Conservation (phyloP, 768 basidiomycete species). For the Sarcomyxa edulis region DNA sequence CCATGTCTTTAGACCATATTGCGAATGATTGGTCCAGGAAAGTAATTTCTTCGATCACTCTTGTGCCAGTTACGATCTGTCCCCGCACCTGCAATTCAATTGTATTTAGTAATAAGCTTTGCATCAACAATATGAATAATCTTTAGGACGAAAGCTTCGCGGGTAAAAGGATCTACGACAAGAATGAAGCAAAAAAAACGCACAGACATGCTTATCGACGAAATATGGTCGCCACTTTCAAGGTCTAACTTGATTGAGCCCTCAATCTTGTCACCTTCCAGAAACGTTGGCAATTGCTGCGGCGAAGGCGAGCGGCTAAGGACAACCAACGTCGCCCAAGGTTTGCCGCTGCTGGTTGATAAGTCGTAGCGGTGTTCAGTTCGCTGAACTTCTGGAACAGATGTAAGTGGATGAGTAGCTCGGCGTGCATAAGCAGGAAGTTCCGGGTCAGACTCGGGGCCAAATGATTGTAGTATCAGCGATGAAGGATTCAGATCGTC, state of each 20-base stretch:
- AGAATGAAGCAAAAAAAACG: constrained; percentile 20
- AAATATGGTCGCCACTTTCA: constrained; percentile 35
- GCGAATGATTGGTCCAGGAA: constrained; percentile 27
- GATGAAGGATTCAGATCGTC: too few species aligned
- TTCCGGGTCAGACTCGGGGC: too few species aligned
- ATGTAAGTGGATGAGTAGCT: neutral
- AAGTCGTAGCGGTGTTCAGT: too few species aligned
- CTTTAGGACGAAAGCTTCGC: neutral
- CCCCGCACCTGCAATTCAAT: constrained; percentile 24
- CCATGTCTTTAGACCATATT: constrained; percentile 28
- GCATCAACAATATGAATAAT: neutral
- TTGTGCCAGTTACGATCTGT: constrained; percentile 30
- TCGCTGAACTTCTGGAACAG: neutral
- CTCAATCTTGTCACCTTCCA: constrained; percentile 26
- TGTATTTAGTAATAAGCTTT: neutral
- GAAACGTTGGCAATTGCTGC: constrained; percentile 25
- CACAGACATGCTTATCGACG: constrained; percentile 44
- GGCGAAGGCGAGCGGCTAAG: too few species aligned
- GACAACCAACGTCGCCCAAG: too few species aligned
- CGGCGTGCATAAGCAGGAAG: neutral
- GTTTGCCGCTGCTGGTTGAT: too few species aligned
- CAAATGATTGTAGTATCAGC: too few species aligned
- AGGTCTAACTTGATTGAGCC: constrained; percentile 29
- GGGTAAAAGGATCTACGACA: neutral
- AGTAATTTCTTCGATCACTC: constrained; percentile 22